Evolutionary conservation across 495 filamentous ascomycete species (phyloP).

Genomic region (Parachaetomium inaequale): DNA sequence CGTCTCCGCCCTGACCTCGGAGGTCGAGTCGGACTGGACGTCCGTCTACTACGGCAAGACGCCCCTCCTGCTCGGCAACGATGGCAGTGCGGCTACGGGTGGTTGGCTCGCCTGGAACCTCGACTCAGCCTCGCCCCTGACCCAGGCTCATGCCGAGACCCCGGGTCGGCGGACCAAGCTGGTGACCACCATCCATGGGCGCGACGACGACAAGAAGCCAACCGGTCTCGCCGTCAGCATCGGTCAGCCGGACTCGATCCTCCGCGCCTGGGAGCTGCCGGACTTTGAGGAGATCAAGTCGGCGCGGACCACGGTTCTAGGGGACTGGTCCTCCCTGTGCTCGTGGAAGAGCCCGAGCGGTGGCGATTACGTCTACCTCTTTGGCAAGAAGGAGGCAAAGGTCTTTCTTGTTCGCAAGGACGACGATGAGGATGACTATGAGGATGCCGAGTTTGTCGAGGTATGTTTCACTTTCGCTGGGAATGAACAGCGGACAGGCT

Average conservation of each 20-base stretch:
- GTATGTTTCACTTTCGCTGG: not conserved
- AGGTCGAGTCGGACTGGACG: slow-evolving; percentile 15
- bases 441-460: slow-evolving; percentile 5
- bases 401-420: slow-evolving; percentile 10
- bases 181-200: slow-evolving; percentile 7
- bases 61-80: slow-evolving; percentile 13
- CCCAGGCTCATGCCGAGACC: not conserved
- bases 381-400: slow-evolving; percentile 11
- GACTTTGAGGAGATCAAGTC: slow-evolving; percentile 10
- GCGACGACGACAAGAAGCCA: not conserved
- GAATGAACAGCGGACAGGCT: not conserved
- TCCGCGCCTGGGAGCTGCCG: slow-evolving; percentile 8
- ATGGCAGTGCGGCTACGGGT: slow-evolving; percentile 5
- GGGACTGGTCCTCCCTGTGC: slow-evolving; percentile 15
- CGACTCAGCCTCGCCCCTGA: slow-evolving; percentile 4
- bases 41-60: slow-evolving; percentile 12
- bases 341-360: slow-evolving; percentile 14
- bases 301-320: slow-evolving; percentile 3
- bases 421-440: not conserved
- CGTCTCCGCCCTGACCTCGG: slow-evolving; percentile 6
- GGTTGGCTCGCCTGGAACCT: slow-evolving; percentile 11
- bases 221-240: slow-evolving; percentile 9
- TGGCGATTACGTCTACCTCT: slow-evolving; percentile 7
- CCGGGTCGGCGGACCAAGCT: slow-evolving; percentile 14
- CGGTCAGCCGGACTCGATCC: slow-evolving; percentile 8